These are phyloP conservation scores for Endothia cerciana DNA, from an alignment of 2,329 filamentous ascomycete species.

Conservation along the genomic window DNA sequence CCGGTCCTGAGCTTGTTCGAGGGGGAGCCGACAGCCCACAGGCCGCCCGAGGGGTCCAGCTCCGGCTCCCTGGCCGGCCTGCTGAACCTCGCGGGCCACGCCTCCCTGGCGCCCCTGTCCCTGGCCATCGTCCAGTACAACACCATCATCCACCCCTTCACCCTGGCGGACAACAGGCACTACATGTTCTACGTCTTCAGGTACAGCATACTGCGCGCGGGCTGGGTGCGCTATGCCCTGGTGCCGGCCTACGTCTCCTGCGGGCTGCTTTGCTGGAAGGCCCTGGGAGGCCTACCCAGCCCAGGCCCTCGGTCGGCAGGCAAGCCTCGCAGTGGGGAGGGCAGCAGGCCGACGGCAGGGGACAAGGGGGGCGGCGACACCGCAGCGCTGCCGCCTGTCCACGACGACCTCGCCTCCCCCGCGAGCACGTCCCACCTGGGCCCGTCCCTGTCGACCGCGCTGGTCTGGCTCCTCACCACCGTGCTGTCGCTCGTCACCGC, in stretches of 20 bases:
- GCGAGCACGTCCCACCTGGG: slow-evolving; percentile 37
- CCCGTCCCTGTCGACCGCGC: slow-evolving; percentile 53
- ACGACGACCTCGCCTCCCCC: slow-evolving; percentile 32
- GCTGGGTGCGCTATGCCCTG: slow-evolving; percentile 67
- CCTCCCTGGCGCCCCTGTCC: slow-evolving; percentile 16
- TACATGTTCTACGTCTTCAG: slow-evolving; percentile 98
- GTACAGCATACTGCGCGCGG: slow-evolving; percentile 71
- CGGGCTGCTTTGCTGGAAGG: slow-evolving; percentile 69
- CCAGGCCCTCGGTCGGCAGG: slow-evolving; percentile 7
- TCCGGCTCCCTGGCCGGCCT: slow-evolving; percentile 37
- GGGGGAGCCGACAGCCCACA: neutral
- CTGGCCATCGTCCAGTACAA: slow-evolving; percentile 70
- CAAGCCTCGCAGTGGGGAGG: neutral
- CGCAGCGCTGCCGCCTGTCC: slow-evolving; percentile 28
- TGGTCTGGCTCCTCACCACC: slow-evolving; percentile 69
- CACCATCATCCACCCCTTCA: slow-evolving; percentile 94
- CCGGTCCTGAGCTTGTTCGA: slow-evolving; percentile 37
- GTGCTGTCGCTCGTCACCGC: slow-evolving; percentile 81
- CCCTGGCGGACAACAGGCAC: slow-evolving; percentile 92
- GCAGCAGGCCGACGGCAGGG: neutral
- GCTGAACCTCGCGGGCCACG: slow-evolving; percentile 38
- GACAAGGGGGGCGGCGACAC: neutral
- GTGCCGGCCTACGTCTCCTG: slow-evolving; percentile 72
- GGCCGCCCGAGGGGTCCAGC: neutral
- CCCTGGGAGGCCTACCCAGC: slow-evolving; percentile 54